These are phyloP conservation scores for Aspergillus nidulans DNA, from an alignment of 495 filamentous ascomycete genomes.

Conservation along the genomic window DNA sequence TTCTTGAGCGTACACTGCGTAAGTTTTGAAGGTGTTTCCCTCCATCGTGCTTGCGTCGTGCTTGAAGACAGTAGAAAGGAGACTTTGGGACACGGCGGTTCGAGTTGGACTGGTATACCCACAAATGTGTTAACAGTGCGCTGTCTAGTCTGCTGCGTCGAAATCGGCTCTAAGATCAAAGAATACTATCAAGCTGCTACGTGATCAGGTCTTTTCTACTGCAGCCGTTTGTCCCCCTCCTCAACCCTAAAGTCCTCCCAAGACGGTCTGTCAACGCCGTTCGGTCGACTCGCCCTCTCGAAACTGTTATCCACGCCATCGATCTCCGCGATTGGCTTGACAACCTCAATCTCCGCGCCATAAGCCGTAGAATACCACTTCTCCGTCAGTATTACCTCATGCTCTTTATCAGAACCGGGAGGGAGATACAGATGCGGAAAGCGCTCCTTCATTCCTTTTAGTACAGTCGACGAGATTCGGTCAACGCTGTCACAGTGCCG, in stretches of 20 bases:
- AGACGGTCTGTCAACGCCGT: conserved; percentile 31
- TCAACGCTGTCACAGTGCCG: conserved; percentile 70
- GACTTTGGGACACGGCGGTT: too few species aligned
- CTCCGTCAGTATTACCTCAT: conserved; percentile 31
- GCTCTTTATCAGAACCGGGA: conserved; percentile 9
- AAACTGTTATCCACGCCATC: conserved; percentile 40
- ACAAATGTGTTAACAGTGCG: too few species aligned
- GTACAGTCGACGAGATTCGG: conserved; percentile 60
- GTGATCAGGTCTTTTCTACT: too few species aligned
- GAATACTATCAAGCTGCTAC: too few species aligned
- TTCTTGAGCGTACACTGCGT: too few species aligned
- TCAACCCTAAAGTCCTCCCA: conserved; percentile 35
- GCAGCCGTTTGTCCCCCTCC: conserved; percentile 23
- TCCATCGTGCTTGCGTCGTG: too few species aligned
- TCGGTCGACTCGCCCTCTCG: conserved; percentile 37
- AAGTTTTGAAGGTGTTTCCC: too few species aligned
- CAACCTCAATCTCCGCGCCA: conserved; percentile 37
- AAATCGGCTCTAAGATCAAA: too few species aligned
- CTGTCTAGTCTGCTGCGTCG: too few species aligned
- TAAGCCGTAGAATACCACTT: conserved; percentile 40
- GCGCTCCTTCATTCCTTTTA: conserved; percentile 54
- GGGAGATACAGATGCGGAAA: conserved; percentile 37
- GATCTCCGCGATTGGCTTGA: conserved; percentile 33
- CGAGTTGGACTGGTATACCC: too few species aligned
- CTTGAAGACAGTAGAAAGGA: too few species aligned